Percentiles rank a stretch among this genome's conserved stretches.
phyloP scores from a whole-genome alignment of 495 filamentous ascomycete species.

The Haplographium delicatum region DNA sequence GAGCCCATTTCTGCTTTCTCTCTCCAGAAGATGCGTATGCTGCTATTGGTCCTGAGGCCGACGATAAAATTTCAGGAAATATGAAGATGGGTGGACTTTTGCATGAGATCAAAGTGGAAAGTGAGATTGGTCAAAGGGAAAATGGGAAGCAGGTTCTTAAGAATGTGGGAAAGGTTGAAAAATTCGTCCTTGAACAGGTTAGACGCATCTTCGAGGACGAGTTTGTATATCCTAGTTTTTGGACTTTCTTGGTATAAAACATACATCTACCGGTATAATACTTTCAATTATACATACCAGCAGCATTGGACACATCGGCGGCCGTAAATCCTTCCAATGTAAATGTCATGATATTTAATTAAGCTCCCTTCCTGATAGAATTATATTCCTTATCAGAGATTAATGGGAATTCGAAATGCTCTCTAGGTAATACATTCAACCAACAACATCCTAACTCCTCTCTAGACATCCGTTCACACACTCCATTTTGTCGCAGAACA shows the following conservation, averaged over 20 bases:
- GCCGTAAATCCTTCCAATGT: neutral
- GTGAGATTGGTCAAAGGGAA: conserved; percentile 89
- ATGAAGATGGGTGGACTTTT: conserved; percentile 66
- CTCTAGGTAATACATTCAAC: no score
- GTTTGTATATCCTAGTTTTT: conserved; percentile 96
- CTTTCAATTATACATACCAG: no score
- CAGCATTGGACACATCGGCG: no score
- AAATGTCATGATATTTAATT: no score
- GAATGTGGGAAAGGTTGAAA: conserved; percentile 97
- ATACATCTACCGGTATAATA: no score
- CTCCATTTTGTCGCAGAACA: no score
- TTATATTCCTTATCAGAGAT: no score
- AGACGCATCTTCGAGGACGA: conserved; percentile 97
- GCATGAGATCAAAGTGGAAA: conserved; percentile 91
- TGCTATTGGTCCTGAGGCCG: conserved; percentile 46
- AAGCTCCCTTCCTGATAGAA: no score
- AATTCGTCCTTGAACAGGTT: conserved; percentile 94
- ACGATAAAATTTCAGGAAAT: conserved; percentile 32
- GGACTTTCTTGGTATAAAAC: conserved; percentile 82
- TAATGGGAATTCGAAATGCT: no score
- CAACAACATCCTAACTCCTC: no score
- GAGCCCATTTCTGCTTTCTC: conserved; percentile 87
- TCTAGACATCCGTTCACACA: no score
- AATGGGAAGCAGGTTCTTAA: conserved; percentile 90
- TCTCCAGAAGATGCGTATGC: conserved; percentile 79